Base-by-base conservation (phyloP, 257 asterid genomes). In the Przewalskia tangutica region DNA sequence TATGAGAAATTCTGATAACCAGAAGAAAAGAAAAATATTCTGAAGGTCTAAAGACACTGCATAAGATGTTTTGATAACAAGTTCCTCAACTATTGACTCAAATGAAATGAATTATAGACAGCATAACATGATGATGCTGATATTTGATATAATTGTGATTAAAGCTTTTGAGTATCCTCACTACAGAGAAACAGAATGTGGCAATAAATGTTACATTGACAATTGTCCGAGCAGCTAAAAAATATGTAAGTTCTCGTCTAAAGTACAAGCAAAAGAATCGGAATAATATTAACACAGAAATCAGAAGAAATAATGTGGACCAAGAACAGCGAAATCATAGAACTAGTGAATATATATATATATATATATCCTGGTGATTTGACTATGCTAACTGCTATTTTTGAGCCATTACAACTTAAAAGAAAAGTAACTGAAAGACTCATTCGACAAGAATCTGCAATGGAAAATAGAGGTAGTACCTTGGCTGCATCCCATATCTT, bases 401-500 rank as follows among this genome's bases (percentile, higher is more conserved):
- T 9, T 17, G 4, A 56, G 63, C 0, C 17, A 3, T 56, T 7
- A n/a, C 5, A 17, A 54, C 32, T 27, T 27, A 27, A 27, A 27
- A 27, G 32, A 56, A 56, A 17, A 56, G 7, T 17, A 17, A 56
- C 62, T 56, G 62, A 56, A 56, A 56, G 9, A 56, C 63, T n/a
- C 9, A 56, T 56, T 56, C 7, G 23, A 38, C 63, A 56, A 56
- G 27, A 7, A 56, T 7, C 18, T 56, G 63, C 10, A 64, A 80
- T 14, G 44, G 58, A 18, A 32, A 79, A 56, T 56, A 0, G 63
- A 56, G 23, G 20, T n/a, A 60, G 64, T 70, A 90, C 92, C 83
- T 84, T 83, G 79, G 36, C 23, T 68, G 88, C 89, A 71, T 91
- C 86, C 88, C 89, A 88, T 85, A 91, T 71, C 77, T 54, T 86